Evolutionary conservation across 2,329 filamentous ascomycete species (phyloP), one percentile per base, ranked within the genome.

Genomic region (Sclerotiophoma versabilis): DNA sequence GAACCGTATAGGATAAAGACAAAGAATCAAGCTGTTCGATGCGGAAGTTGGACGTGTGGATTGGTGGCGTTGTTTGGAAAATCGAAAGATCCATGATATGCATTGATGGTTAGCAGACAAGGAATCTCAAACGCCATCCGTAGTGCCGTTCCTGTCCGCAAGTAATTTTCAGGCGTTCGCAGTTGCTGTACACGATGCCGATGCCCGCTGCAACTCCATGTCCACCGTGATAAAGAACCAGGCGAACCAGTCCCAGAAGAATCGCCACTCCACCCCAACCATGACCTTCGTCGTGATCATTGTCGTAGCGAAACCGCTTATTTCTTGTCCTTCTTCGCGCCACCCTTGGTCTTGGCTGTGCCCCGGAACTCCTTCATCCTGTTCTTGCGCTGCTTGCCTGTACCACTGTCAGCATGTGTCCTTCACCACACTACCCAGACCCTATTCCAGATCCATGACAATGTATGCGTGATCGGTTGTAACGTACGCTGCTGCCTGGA

Each of bases 321-420:
- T 75, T 76, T 84, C 81, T 81, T 91, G 90, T 97, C 96, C 88
- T 96, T 95, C 82, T 90, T 87, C 84, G 88, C 87, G 79, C 88
- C 89, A 80, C 92, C 92, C 91, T 97, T 97, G 86, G 88, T 88
- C 92, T 99, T 99, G 77, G 92, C 93, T 75, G 92, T 96, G 80
- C 95, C 95, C 74, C 95, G 91, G 81, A 97, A 90, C 79, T 93
- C 95, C 92, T 99, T 98, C 83, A 91, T 88, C 81, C 93, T 88
- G 91, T 99, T 99, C 92, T 99, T 99, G 86, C 95, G 91, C 86
- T 98, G 95, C 87, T 99, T 99, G 89, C 93, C 93, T 98, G 82
- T 84, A 47, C 37, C 33, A 45, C 32, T 60, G 71, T 74, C 67
- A 75, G 68, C 63, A 65, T 66, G 27, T 49, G 17, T 71, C 53